Base-by-base conservation (phyloP, 805 yeast genomes). In the Peterozyma toletana region DNA sequence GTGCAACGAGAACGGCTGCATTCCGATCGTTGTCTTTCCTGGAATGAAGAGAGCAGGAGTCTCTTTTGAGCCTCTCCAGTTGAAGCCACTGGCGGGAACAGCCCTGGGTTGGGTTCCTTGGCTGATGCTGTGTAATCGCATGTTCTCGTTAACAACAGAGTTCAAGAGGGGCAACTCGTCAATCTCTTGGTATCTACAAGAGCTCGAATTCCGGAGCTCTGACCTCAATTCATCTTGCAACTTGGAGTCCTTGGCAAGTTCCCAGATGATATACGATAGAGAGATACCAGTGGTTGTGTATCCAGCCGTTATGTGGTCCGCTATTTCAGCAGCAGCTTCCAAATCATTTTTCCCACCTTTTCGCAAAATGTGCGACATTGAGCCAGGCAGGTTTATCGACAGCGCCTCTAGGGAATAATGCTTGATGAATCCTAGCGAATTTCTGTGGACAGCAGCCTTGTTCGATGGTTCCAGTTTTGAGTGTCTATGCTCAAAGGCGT, bases 251-350 rank as follows among this genome's bases (percentile, higher is more conserved):
- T 77, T 62, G 2, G 86, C 78, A 33, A 82, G 55, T 53, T 80
- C 79, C 64, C 76, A 83, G 16, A 76, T 64, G 42, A 77, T 59
- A 55, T 74, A 83, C 0, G 86, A 66, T 46, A 83, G 56, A 13
- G 80, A 78, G 6, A 78, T 70, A 0, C 84, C 86, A 1, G 86
- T 81, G 4, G 90, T 83, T 54, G 82, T 83, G 55, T 83, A 89
- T 3, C 90, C 90, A 0, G 90, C 90, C 38, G 83, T 81, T 33
- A 82, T 69, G 55, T 83, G 86, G 53, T 83, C 90, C 38, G 74
- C 70, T 27, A 68, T 55, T 49, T 75, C 81, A 31, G 75, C 63
- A n/a, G 68, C 69, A 11, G 73, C 68, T 9, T 62, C 43, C n/a
- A 30, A 3, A 9, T 39, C 33, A 27, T 37, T 21, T 40, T 48